These are phyloP conservation scores for Colletotrichum australisinense DNA, from an alignment of 2,329 filamentous ascomycete species.

Conservation along the genomic window DNA sequence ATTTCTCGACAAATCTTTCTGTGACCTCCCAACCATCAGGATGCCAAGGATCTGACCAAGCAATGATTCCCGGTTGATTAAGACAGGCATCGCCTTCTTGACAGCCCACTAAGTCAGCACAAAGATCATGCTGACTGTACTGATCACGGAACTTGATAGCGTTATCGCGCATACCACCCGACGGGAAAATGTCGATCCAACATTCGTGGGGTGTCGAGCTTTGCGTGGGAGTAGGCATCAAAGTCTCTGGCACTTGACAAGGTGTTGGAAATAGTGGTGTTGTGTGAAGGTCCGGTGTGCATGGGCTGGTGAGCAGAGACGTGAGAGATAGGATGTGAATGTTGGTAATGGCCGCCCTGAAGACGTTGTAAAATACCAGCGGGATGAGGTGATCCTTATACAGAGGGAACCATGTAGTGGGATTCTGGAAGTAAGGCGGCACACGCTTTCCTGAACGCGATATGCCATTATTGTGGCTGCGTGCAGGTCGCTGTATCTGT, in stretches of 20 bases:
- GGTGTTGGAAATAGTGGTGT: constrained; percentile 38
- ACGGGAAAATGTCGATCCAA: constrained; percentile 48
- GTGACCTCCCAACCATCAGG: constrained; percentile 59
- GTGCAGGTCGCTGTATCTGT: background rate
- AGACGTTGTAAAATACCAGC: constrained; percentile 51
- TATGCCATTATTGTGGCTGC: background rate
- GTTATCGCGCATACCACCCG: constrained; percentile 43
- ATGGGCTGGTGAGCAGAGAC: constrained; percentile 35
- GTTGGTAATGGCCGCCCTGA: constrained; percentile 48
- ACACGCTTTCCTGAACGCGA: background rate
- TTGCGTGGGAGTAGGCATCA: constrained; percentile 41
- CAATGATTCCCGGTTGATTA: constrained; percentile 33
- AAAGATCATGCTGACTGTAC: constrained; percentile 23
- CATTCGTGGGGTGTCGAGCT: constrained; percentile 38
- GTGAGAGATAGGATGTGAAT: constrained; percentile 43
- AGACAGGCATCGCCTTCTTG: background rate
- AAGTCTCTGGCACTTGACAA: constrained; percentile 36
- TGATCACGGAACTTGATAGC: constrained; percentile 34
- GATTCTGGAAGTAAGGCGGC: constrained; percentile 1
- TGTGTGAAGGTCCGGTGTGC: constrained; percentile 27
- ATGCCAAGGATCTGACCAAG: constrained; percentile 48
- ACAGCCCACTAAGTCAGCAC: constrained; percentile 21
- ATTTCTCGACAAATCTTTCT: constrained; percentile 56
- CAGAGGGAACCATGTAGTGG: constrained; percentile 37
- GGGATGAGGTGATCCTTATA: constrained; percentile 46